These are phyloP conservation scores for Aurantiochytrium sp. DNA, from an alignment of 108 stramenopile species.

Conservation along the genomic window DNA sequence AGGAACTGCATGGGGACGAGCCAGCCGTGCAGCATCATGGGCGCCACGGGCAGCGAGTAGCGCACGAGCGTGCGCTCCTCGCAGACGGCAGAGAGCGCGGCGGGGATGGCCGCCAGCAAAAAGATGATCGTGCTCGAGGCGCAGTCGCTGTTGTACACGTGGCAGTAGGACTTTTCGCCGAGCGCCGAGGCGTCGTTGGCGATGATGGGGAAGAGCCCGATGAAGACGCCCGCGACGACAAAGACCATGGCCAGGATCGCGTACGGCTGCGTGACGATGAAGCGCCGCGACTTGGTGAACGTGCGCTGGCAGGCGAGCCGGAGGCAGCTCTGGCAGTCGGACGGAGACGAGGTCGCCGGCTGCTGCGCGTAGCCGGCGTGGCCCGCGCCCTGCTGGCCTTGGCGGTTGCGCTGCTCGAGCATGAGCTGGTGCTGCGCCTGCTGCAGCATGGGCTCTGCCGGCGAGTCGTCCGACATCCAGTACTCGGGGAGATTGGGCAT, in stretches of 20 bases:
- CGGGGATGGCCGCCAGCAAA: not conserved
- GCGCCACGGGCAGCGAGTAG: slow-evolving; percentile 10
- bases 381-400: not conserved
- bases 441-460: not conserved
- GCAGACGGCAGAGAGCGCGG: slow-evolving; percentile 9
- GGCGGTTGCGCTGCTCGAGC: slow-evolving; percentile 3
- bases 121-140: not conserved
- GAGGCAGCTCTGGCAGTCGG: not conserved
- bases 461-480: not conserved
- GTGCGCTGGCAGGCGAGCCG: not conserved
- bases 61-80: not conserved
- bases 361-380: not conserved
- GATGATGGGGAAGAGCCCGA: not conserved
- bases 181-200: not conserved
- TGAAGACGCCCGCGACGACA: not conserved
- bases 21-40: slow-evolving; percentile 25
- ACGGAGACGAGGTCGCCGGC: not conserved
- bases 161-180: slow-evolving; percentile 13
- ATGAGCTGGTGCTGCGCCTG: slow-evolving; percentile 1
- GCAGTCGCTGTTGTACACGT: not conserved
- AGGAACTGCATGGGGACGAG: slow-evolving; percentile 25
- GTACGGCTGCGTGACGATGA: not conserved
- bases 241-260: not conserved
- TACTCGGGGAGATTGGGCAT: not conserved
- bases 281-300: not conserved